Percentiles rank a stretch among this genome's conserved stretches.
Evolutionary conservation across 2,329 filamentous ascomycete genomes (phyloP).

Genomic region (Arachnomyces sp.): DNA sequence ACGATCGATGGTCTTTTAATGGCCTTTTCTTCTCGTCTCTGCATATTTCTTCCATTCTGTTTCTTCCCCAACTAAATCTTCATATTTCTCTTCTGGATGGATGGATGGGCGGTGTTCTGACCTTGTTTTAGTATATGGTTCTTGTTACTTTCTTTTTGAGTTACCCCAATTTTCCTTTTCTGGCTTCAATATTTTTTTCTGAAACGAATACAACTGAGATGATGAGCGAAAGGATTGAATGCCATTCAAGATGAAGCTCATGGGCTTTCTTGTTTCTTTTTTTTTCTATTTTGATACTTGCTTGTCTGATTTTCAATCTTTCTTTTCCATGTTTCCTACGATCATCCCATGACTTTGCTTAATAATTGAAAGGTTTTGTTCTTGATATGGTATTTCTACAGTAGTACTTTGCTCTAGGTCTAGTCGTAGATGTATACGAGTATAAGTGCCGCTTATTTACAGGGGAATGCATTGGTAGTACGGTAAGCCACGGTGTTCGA

Average conservation of each 20-base stretch:
- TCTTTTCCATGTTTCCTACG: constrained; percentile 1
- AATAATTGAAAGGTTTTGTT: no score
- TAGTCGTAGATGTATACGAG: no score
- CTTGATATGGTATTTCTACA: no score
- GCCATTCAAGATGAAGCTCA: constrained; percentile 2
- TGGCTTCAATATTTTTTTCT: constrained; percentile 9
- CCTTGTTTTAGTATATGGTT: not conserved
- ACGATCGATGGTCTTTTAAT: constrained; percentile 34
- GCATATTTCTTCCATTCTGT: constrained; percentile 7
- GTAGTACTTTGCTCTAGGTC: no score
- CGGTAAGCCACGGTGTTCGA: not conserved
- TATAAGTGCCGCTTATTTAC: no score
- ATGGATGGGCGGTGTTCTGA: no score
- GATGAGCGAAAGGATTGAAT: no score
- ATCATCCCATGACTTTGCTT: no score
- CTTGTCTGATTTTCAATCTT: constrained; percentile 5
- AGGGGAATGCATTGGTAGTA: not conserved
- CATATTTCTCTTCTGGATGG: constrained; percentile 7
- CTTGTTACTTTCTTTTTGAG: constrained; percentile 12
- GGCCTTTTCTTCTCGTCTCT: constrained; percentile 2
- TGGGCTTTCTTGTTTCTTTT: constrained; percentile 5
- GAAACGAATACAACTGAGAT: no score
- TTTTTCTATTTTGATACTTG: constrained; percentile 3
- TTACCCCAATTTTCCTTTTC: constrained; percentile 10
- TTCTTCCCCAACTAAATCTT: constrained; percentile 11